Evolutionary conservation across 371 early-diverging fungal species (phyloP).

Genomic region (Apophysomyces ossiformis): DNA sequence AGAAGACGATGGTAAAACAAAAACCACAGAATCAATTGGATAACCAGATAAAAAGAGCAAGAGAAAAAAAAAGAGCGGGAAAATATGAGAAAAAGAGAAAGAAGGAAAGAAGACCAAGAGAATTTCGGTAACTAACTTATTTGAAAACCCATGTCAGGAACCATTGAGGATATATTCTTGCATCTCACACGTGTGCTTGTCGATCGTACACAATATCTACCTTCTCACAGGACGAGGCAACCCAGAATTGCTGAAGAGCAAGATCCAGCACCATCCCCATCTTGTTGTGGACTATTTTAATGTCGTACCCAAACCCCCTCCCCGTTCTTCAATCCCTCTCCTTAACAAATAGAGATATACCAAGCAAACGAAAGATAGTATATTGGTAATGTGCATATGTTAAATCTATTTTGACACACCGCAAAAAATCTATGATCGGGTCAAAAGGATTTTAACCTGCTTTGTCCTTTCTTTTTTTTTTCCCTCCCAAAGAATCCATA

Average conservation of each 20-base stretch:
- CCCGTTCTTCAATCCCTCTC: conserved; percentile 11
- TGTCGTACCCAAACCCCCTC: background rate
- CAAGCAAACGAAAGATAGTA: background rate
- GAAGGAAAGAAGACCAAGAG: too few species aligned
- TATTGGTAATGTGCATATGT: too few species aligned
- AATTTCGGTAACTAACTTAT: too few species aligned
- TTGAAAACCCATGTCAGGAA: conserved; percentile 28
- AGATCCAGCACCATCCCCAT: conserved; percentile 40
- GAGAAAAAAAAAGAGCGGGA: background rate
- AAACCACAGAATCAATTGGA: background rate
- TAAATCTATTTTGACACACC: too few species aligned
- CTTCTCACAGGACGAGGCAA: conserved; percentile 33
- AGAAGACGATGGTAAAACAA: conserved; percentile 67
- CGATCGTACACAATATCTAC: conserved; percentile 56
- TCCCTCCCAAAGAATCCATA: too few species aligned
- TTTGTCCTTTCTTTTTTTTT: too few species aligned
- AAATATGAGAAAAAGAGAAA: too few species aligned
- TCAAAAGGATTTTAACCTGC: too few species aligned
- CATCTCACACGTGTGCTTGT: conserved; percentile 63
- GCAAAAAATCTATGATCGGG: too few species aligned
- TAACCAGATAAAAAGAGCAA: background rate
- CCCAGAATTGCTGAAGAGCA: conserved; percentile 39
- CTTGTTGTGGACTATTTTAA: conserved; percentile 44
- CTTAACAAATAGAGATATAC: background rate
- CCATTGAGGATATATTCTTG: conserved; percentile 66